These are phyloP conservation scores for Oryza glumipatula DNA, from an alignment of 176 grass and related monocot genomes.

Conservation along the genomic window DNA sequence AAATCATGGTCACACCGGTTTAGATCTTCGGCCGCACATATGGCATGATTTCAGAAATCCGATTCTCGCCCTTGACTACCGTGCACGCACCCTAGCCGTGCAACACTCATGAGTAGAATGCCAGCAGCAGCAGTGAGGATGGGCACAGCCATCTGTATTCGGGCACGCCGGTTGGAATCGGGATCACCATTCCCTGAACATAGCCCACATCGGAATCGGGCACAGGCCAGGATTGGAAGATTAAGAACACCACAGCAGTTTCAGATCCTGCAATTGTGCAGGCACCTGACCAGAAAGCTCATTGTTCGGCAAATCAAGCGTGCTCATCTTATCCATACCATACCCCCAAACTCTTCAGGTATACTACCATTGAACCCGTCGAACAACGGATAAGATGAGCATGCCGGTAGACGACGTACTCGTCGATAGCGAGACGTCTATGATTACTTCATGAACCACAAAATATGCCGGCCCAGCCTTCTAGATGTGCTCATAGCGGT, in stretches of 20 bases:
- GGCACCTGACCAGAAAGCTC: slow-evolving; percentile 50
- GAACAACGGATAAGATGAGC: too few species aligned
- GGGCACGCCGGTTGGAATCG: not conserved
- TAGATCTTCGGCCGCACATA: too few species aligned
- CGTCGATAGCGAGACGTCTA: too few species aligned
- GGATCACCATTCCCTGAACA: not conserved
- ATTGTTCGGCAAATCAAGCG: slow-evolving; percentile 74
- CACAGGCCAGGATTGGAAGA: slow-evolving; percentile 36
- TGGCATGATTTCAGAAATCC: too few species aligned
- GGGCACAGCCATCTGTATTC: not conserved
- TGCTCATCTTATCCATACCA: slow-evolving; percentile 35
- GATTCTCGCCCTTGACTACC: too few species aligned
- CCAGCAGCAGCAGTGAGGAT: not conserved
- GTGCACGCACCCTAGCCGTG: too few species aligned
- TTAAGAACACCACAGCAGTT: too few species aligned
- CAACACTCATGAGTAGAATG: slow-evolving; percentile 20
- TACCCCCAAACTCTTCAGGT: slow-evolving; percentile 59
- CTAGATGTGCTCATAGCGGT: rapidly evolving
- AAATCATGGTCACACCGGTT: too few species aligned
- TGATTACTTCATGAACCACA: too few species aligned
- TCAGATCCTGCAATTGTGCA: too few species aligned
- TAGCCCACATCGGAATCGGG: slow-evolving; percentile 10
- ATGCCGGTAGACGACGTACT: too few species aligned
- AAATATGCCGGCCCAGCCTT: too few species aligned
- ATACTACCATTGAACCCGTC: slow-evolving; percentile 29